Base-by-base conservation (phyloP, 768 basidiomycete species). In the Collybia nuda region DNA sequence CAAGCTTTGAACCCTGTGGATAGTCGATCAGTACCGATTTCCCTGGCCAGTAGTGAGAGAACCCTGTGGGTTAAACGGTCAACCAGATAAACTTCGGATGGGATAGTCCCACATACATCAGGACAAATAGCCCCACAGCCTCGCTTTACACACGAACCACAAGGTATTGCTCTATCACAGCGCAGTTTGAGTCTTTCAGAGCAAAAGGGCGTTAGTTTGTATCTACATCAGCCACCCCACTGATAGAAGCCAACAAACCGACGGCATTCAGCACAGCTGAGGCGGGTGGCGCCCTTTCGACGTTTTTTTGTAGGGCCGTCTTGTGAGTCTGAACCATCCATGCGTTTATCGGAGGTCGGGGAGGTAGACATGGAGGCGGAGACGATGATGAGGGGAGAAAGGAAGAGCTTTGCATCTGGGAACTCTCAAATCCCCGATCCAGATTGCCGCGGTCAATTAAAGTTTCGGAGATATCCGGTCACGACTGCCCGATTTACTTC, bases 41-140 rank as follows among this genome's bases (percentile, higher is more conserved):
- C 88, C 89, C 66, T 89, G 85, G 6, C 89, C 89, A 41, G 89
- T 90, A 8, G 88, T 90, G 40, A 90, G 70, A 9, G 87, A 88
- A 45, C 88, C 87, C 88, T 73, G 23, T 26, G 32, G 28, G 56
- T 24, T 47, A 38, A 37, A 12, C 26, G 19, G 40, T 51, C 18
- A 56, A 40, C 40, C 24, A 44, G 17, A 19, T 24, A 18, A 40
- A 44, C 8, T 8, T 28, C 37, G n/a, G 24, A 40, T 29, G 29
- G 12, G 17, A 35, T 24, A 42, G 23, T 14, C 22, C 26, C 46
- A 40, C 41, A n/a, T 64, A 85, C 85, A 63, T 91, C 89, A 44
- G 89, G 89, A 65, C 89, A 92, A 55, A 92, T 90, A 49, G 88
- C 84, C 44, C 83, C 85, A 60, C 86, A 88, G 11, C 86, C 87